These are phyloP conservation scores for Lentinula sp. DNA, from an alignment of 768 basidiomycete genomes.

Conservation along the genomic window DNA sequence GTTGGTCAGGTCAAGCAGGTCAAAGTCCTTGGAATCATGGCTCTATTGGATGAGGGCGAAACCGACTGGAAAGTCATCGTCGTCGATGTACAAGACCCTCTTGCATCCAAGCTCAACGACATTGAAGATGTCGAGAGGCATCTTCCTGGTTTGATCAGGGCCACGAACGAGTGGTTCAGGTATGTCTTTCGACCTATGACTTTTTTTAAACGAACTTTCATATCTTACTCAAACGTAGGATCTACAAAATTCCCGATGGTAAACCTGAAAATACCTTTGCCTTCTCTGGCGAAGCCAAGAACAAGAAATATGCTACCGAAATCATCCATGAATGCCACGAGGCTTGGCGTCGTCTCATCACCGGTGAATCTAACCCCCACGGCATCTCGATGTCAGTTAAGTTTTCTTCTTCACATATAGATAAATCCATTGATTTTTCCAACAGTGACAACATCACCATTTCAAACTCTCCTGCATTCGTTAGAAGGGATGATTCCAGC, in stretches of 20 bases:
- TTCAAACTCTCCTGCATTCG: constrained; percentile 66
- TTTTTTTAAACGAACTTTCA: not conserved
- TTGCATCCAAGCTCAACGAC: constrained; percentile 95
- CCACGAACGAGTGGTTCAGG: constrained; percentile 99
- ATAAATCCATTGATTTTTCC: constrained; percentile 1
- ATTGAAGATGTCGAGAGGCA: constrained; percentile 99
- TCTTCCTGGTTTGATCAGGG: constrained; percentile 92
- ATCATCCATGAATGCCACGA: constrained; percentile 99
- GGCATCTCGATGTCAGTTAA: constrained; percentile 81
- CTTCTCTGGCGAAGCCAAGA: constrained; percentile 99
- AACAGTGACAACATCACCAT: constrained; percentile 76
- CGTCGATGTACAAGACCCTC: constrained; percentile 92
- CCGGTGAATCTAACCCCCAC: constrained; percentile 66
- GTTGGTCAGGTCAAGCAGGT: constrained; percentile 98
- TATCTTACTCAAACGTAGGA: constrained; percentile 36
- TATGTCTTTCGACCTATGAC: constrained; percentile 20
- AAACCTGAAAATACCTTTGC: constrained; percentile 98
- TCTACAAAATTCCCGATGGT: constrained; percentile 95
- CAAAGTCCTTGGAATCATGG: constrained; percentile 99
- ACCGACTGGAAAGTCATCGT: constrained; percentile 99
- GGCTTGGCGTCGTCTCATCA: constrained; percentile 92
- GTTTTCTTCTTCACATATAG: not conserved
- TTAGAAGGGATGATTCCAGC: constrained; percentile 51
- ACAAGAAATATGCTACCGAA: constrained; percentile 98
- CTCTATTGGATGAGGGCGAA: constrained; percentile 97